Evolutionary conservation across 805 yeast species (phyloP).

Genomic region (Candida ponderosae): DNA sequence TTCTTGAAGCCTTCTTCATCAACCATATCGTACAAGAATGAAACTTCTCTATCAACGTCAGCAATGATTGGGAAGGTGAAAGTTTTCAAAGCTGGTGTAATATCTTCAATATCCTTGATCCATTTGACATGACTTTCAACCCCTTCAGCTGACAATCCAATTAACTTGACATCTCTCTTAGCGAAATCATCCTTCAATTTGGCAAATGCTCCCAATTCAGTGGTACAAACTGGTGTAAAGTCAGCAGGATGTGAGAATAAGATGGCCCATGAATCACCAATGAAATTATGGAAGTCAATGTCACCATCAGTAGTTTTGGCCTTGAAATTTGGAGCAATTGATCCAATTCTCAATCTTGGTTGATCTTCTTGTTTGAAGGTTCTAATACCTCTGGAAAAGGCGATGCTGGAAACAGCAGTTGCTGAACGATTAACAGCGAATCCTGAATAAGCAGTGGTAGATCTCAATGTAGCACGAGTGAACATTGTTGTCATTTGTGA

Average conservation of each 20-base stretch:
- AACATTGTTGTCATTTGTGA: slow-evolving; percentile 20
- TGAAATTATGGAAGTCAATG: slow-evolving; percentile 79
- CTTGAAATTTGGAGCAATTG: slow-evolving; percentile 80
- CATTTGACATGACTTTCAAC: slow-evolving; percentile 74
- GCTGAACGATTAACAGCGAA: slow-evolving; percentile 1
- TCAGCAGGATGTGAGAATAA: slow-evolving; percentile 94
- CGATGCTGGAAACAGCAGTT: slow-evolving; percentile 9
- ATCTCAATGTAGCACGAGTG: slow-evolving; percentile 20
- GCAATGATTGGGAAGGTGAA: slow-evolving; percentile 89
- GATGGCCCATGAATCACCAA: slow-evolving; percentile 82
- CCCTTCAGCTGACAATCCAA: slow-evolving; percentile 85
- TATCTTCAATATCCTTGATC: slow-evolving; percentile 89
- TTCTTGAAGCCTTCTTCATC: slow-evolving; percentile 78
- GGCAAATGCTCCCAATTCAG: slow-evolving; percentile 92
- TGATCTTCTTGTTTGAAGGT: slow-evolving; percentile 46
- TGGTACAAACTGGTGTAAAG: slow-evolving; percentile 95
- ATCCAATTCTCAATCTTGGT: slow-evolving; percentile 70
- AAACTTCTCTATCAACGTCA: slow-evolving; percentile 77
- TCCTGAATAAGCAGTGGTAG: slow-evolving; percentile 15
- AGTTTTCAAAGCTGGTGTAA: slow-evolving; percentile 56
- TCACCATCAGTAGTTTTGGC: slow-evolving; percentile 80
- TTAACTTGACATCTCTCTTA: slow-evolving; percentile 77
- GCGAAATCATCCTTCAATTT: slow-evolving; percentile 82
- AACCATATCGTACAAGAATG: slow-evolving; percentile 80
- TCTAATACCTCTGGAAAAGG: slow-evolving; percentile 28